A percentile compares a stretch with the other conserved stretches of the same genome.
phyloP scores from a whole-genome alignment of 352 stramenopile species.

The Vaucheria bursata region DNA sequence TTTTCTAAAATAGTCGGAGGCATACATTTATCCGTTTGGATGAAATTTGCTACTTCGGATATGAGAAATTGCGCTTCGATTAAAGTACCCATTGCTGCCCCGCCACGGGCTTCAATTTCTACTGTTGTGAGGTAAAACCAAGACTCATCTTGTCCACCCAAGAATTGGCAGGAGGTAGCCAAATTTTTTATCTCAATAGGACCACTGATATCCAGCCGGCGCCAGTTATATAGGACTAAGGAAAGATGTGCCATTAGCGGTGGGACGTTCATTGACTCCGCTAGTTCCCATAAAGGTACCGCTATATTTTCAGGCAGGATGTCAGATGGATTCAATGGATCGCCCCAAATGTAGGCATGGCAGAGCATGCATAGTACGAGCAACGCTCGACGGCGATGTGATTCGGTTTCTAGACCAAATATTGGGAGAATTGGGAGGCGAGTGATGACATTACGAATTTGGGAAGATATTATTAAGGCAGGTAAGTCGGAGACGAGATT shows the following conservation, averaged over 20 bases:
- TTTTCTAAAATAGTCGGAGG: background rate
- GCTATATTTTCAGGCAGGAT: slow-evolving; percentile 30
- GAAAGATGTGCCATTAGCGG: slow-evolving; percentile 47
- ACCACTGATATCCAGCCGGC: slow-evolving; percentile 30
- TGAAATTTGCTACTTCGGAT: background rate
- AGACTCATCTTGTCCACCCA: slow-evolving; percentile 49
- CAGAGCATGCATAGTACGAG: slow-evolving; percentile 47
- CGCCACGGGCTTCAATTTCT: slow-evolving; percentile 50
- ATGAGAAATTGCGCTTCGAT: slow-evolving; percentile 19
- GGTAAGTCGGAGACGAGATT: slow-evolving; percentile 29
- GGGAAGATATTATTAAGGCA: slow-evolving; percentile 14
- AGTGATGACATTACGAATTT: slow-evolving; percentile 29
- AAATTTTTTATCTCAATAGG: slow-evolving; percentile 48
- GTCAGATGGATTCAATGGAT: slow-evolving; percentile 11
- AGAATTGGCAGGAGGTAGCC: slow-evolving; percentile 44
- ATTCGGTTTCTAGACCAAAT: slow-evolving; percentile 16
- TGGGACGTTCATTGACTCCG: slow-evolving; percentile 32
- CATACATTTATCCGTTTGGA: background rate
- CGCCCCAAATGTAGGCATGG: slow-evolving; percentile 50
- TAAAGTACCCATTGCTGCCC: slow-evolving; percentile 32
- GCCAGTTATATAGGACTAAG: slow-evolving; percentile 50
- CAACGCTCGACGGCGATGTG: slow-evolving; percentile 37
- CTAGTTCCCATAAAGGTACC: slow-evolving; percentile 32
- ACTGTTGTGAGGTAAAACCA: slow-evolving; percentile 52
- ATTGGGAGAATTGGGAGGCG: slow-evolving; percentile 23